Conservation (phyloP, 768 basidiomycete genomes). For the Cystofilobasidium capitatum region DNA sequence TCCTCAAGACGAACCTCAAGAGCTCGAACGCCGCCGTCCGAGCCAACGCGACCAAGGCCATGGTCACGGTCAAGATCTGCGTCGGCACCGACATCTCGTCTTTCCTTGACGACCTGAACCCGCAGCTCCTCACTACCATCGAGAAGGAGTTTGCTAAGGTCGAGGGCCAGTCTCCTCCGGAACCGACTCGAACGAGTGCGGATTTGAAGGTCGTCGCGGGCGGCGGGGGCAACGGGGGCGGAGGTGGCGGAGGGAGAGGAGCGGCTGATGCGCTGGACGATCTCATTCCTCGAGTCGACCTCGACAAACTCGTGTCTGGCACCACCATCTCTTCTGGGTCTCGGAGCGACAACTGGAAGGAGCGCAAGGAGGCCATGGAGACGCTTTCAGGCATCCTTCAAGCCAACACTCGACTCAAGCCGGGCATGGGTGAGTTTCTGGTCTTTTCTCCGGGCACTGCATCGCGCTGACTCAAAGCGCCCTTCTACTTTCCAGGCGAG, state of each 20-base stretch:
- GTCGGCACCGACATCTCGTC: conserved; percentile 74
- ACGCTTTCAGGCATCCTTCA: conserved; percentile 68
- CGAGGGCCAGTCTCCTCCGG: conserved; percentile 63
- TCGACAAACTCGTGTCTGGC: conserved; percentile 73
- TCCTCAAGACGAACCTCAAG: conserved; percentile 72
- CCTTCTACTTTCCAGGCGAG: conserved; percentile 52
- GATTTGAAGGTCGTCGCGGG: conserved; percentile 54
- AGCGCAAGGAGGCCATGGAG: conserved; percentile 89
- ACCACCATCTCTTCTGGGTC: conserved; percentile 71
- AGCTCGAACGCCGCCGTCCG: conserved; percentile 92
- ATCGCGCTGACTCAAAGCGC: conserved; percentile 7
- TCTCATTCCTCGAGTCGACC: conserved; percentile 86
- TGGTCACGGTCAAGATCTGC: conserved; percentile 84
- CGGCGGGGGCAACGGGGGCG: conserved; percentile 43
- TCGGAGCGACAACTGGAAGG: conserved; percentile 94
- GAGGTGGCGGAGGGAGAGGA: conserved; percentile 38
- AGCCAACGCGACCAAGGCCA: conserved; percentile 80
- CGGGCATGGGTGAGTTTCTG: conserved; percentile 61
- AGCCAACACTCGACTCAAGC: conserved; percentile 81
- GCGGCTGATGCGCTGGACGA: conserved; percentile 73
- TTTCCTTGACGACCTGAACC: conserved; percentile 85
- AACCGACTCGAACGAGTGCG: conserved; percentile 63
- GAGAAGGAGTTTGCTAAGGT: conserved; percentile 85
- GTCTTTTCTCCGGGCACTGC: background rate
- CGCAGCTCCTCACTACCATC: conserved; percentile 84